Evolutionary conservation across 2,329 filamentous ascomycete species (phyloP), one percentile per base, ranked within the genome.

Genomic region (Neospermospora avenae): DNA sequence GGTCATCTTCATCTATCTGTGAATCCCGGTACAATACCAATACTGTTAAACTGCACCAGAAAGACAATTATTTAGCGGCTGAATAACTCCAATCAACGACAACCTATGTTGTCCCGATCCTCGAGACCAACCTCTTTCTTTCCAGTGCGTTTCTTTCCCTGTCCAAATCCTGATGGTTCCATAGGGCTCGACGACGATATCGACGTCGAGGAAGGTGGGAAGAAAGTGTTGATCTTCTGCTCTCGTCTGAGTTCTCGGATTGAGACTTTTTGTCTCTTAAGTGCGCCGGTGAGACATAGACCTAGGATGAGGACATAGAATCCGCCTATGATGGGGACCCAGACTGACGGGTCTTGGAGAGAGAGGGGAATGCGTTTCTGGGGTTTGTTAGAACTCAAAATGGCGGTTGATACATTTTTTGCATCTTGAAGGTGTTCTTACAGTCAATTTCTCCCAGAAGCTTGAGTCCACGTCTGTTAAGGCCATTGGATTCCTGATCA

Each of bases 241-340:
- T 63, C 55, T 11, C 53, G 49, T 14, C 54, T 59, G 6, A 42
- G 49, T 25, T 55, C 54, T 16, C 55, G 22, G 13, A 63, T 59
- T 10, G 59, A 55, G 2, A 34, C 41, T 41, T 55, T 53, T 24
- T 61, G 55, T 16, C 59, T 46, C 8, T 59, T 57, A 1, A 65
- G 31, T 14, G 61, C 61, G 18, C 61, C 61, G 10, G 57, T 62
- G 16, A 65, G 44, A n/a, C 55, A 58, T 14, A 63, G 42, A 6
- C 61, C 63, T 3, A 65, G 57, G 31, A 63, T 24, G 4, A 61
- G 52, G 6, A 65, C 61, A 34, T 65, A 65, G 41, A 63, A 53
- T 3, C 48, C 57, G 28, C 62, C 59, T 16, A 63, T 46, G 24
- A 63, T 16, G 3, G 63, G 57, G 16, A 65, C 37, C 48, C 49